A percentile compares a stretch with the other conserved stretches of the same genome.
Conservation (phyloP, 306 rosid species). For the Quercus dentata region DNA sequence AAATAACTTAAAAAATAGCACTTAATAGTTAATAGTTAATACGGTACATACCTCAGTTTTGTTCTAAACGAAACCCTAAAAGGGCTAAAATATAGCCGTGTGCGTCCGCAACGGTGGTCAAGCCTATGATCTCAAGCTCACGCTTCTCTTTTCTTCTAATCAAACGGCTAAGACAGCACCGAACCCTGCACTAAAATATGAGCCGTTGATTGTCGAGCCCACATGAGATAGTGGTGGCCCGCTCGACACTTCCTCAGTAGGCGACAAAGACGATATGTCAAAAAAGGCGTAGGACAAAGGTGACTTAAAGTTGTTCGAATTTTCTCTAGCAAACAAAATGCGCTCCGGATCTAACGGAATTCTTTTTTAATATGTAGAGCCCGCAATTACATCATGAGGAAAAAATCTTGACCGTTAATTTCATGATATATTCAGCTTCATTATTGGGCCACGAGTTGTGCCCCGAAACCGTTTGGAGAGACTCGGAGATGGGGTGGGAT, state of each 20-base stretch:
- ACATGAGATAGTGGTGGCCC: background rate
- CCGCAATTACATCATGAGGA: background rate
- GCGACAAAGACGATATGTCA: slow-evolving; percentile 10
- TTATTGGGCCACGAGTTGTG: slow-evolving; percentile 2
- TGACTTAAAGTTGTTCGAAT: background rate
- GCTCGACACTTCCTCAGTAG: background rate
- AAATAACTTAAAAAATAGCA: too few species aligned
- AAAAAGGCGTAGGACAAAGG: background rate
- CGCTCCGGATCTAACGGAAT: slow-evolving; percentile 7
- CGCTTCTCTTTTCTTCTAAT: background rate
- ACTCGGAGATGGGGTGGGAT: background rate
- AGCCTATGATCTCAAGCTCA: background rate
- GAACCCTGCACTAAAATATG: background rate
- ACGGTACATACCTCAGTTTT: background rate
- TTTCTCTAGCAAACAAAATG: background rate
- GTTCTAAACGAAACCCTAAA: background rate
- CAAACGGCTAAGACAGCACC: background rate
- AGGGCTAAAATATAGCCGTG: background rate
- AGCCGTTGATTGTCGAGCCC: background rate
- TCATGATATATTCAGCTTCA: background rate
- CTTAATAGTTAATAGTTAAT: background rate
- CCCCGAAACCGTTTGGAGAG: slow-evolving; percentile 3
- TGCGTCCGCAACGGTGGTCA: slow-evolving; percentile 1
- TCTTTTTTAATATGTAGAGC: too few species aligned
- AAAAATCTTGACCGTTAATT: background rate